These are phyloP conservation scores for Xerocomus potaroensis DNA, from an alignment of 768 basidiomycete species.

Conservation along the genomic window DNA sequence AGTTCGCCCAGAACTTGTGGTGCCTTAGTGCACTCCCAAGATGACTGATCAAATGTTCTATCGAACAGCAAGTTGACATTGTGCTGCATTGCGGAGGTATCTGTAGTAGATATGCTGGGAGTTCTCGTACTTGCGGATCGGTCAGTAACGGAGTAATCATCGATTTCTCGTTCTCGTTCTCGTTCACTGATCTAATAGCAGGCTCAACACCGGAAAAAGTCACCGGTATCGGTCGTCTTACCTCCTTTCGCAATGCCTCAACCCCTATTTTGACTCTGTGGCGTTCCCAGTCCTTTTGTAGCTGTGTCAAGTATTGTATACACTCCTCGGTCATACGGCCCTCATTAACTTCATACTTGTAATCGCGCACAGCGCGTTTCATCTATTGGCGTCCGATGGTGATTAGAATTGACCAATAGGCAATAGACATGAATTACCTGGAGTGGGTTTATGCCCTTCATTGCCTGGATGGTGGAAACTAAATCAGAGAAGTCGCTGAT, in stretches of 20 bases:
- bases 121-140: constrained; percentile 35
- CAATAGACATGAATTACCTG: constrained; percentile 50
- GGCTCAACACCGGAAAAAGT: constrained; percentile 4
- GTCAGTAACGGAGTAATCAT: constrained; percentile 32
- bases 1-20: constrained; percentile 87
- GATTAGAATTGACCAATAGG: background rate
- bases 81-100: constrained; percentile 40
- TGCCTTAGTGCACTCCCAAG: constrained; percentile 75
- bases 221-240: constrained; percentile 24
- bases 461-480: constrained; percentile 83
- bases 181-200: constrained; percentile 55
- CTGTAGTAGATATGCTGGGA: constrained; percentile 30
- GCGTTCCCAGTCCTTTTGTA: constrained; percentile 98
- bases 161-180: constrained; percentile 40
- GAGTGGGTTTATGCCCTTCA: constrained; percentile 85
- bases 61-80: constrained; percentile 82
- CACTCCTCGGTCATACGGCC: constrained; percentile 93
- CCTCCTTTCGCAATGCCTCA: constrained; percentile 80
- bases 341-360: constrained; percentile 92
- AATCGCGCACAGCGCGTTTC: constrained; percentile 89
- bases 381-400: constrained; percentile 46
- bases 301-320: constrained; percentile 85
- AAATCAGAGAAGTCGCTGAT: constrained; percentile 85
- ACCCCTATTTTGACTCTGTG: constrained; percentile 85
- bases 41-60: constrained; percentile 52